These are phyloP conservation scores for Suhomyces kunorum DNA, from an alignment of 1,139 yeast species.

Conservation along the genomic window DNA sequence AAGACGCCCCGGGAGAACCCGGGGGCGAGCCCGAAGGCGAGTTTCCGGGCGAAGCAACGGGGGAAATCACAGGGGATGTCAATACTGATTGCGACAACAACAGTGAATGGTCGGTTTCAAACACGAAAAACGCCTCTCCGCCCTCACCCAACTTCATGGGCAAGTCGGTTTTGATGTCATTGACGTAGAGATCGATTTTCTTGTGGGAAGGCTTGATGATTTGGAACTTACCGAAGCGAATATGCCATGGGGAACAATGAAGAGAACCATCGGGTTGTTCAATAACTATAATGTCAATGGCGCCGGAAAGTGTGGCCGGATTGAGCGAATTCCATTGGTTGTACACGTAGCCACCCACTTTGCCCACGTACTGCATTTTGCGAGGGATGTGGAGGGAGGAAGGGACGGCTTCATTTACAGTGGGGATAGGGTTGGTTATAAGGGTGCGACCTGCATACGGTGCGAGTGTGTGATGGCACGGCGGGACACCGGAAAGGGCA, in stretches of 20 bases:
- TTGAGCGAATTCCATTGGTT: conserved; percentile 97
- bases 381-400: not conserved
- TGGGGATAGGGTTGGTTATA: not conserved
- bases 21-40: conserved; percentile 45
- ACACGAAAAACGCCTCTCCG: conserved; percentile 97
- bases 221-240: conserved; percentile 92
- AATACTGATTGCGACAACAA: conserved; percentile 72
- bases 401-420: not conserved
- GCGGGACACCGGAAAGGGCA: conserved; percentile 1
- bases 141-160: conserved; percentile 98
- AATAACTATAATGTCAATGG: conserved; percentile 95
- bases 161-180: conserved; percentile 75
- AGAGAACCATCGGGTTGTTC: conserved; percentile 82
- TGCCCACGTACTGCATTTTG: conserved; percentile 90
- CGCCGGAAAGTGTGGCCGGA: conserved; percentile 95
- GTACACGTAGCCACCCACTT: conserved; percentile 92
- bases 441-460: not conserved
- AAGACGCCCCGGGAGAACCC: conserved; percentile 14
- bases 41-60: conserved; percentile 65
- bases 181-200: conserved; percentile 85
- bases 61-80: conserved; percentile 91
- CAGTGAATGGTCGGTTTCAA: conserved; percentile 68
- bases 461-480: not conserved
- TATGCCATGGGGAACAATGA: conserved; percentile 95
- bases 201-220: conserved; percentile 94